Percentiles rank a stretch among this genome's conserved stretches.
Evolutionary conservation across 352 stramenopile genomes (phyloP).

Genomic region (Globisporangium carolinianum): DNA sequence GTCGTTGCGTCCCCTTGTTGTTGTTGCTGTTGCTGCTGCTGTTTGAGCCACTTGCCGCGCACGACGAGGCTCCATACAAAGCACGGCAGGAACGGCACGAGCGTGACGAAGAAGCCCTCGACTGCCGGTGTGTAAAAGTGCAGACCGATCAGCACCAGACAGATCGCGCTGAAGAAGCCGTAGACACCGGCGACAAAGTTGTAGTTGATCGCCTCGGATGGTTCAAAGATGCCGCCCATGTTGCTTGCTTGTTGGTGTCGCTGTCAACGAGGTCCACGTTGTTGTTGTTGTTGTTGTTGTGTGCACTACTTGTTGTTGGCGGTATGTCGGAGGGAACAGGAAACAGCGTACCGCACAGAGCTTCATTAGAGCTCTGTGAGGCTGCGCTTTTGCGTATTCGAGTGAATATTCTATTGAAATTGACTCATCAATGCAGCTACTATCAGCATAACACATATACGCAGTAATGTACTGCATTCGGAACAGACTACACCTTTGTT

Average conservation of each 20-base stretch:
- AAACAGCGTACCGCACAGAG: neutral
- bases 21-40: slow-evolving; percentile 22
- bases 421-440: no score
- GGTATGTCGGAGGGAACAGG: slow-evolving; percentile 1
- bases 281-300: neutral
- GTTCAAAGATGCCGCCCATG: slow-evolving; percentile 43
- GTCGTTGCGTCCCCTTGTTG: slow-evolving; percentile 11
- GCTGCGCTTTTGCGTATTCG: no score
- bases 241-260: slow-evolving; percentile 2
- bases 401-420: no score
- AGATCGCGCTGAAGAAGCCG: slow-evolving; percentile 54
- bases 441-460: no score
- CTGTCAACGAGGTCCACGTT: neutral
- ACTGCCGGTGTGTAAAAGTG: slow-evolving; percentile 59
- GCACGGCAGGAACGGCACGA: slow-evolving; percentile 75
- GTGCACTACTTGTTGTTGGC: neutral
- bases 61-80: slow-evolving; percentile 82
- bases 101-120: slow-evolving; percentile 82
- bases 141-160: slow-evolving; percentile 42
- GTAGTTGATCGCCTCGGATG: slow-evolving; percentile 84
- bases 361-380: neutral
- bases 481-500: no score
- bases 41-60: slow-evolving; percentile 59
- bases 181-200: slow-evolving; percentile 84
- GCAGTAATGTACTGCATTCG: no score